These are phyloP conservation scores for Grammothele lineata DNA, from an alignment of 768 basidiomycete genomes.

Conservation along the genomic window DNA sequence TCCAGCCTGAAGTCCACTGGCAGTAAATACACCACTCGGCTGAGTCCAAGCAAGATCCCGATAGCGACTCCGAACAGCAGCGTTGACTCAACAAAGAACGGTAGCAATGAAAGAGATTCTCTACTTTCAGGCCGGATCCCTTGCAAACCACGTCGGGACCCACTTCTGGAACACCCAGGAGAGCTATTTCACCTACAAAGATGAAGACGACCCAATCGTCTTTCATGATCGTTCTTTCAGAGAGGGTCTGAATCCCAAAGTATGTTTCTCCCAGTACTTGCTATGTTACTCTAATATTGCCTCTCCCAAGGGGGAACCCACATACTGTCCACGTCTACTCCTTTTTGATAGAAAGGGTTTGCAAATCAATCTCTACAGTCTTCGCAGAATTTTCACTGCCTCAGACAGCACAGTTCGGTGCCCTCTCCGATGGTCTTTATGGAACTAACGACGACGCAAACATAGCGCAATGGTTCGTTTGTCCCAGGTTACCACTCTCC, in stretches of 20 bases:
- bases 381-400: not conserved
- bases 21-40: too few species aligned
- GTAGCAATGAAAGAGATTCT: constrained; percentile 75
- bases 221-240: constrained; percentile 62
- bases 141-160: constrained; percentile 65
- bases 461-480: constrained; percentile 1
- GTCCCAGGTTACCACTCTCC: too few species aligned
- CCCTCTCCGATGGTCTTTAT: constrained; percentile 42
- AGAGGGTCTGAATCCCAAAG: constrained; percentile 50
- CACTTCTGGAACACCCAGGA: constrained; percentile 86
- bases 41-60: too few species aligned
- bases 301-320: constrained; percentile 37
- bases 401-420: constrained; percentile 60
- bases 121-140: constrained; percentile 68
- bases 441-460: constrained; percentile 21
- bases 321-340: constrained; percentile 59
- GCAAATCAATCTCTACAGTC: constrained; percentile 4
- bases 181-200: constrained; percentile 53
- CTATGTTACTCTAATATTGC: not conserved
- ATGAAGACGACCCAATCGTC: constrained; percentile 38
- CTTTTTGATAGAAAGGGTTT: constrained; percentile 66
- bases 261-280: constrained; percentile 26
- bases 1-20: too few species aligned
- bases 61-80: too few species aligned
- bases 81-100: too few species aligned